These are phyloP conservation scores for Aspergillus amoenus DNA, from an alignment of 2,329 filamentous ascomycete genomes.

Conservation along the genomic window DNA sequence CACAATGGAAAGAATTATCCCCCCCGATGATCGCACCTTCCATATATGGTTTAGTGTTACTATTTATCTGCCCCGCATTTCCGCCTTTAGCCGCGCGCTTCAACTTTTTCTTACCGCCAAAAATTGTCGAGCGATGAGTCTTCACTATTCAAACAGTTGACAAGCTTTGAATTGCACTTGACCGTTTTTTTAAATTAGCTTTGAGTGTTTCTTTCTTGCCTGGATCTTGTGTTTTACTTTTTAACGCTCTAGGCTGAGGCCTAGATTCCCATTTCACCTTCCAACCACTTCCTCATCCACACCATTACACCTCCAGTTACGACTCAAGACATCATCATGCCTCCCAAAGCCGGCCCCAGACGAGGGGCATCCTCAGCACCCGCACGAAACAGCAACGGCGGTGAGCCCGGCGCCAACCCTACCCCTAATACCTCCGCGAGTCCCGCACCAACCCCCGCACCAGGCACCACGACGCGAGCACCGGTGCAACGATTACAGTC, in stretches of 20 bases:
- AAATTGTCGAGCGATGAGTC: background rate
- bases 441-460: slow-evolving; percentile 12
- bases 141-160: background rate
- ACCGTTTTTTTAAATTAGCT: background rate
- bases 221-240: background rate
- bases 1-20: background rate
- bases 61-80: slow-evolving; percentile 12
- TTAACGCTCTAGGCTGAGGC: background rate
- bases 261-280: background rate
- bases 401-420: slow-evolving; percentile 9
- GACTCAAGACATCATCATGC: slow-evolving; percentile 24
- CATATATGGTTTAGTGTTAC: slow-evolving; percentile 5
- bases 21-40: background rate
- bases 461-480: slow-evolving; percentile 24
- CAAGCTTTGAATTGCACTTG: background rate
- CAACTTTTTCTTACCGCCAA: slow-evolving; percentile 14
- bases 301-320: background rate
- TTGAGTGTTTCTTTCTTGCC: background rate
- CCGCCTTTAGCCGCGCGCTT: slow-evolving; percentile 16
- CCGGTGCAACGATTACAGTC: slow-evolving; percentile 45
- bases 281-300: background rate
- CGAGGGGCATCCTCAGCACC: slow-evolving; percentile 21
- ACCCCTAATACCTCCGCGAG: slow-evolving; percentile 15
- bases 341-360: slow-evolving; percentile 33
- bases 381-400: slow-evolving; percentile 17